A percentile compares a stretch with the other conserved stretches of the same genome.
These are phyloP conservation scores for Calocybe gambosa DNA, from an alignment of 1,284 basidiomycete genomes.

Conservation along the genomic window DNA sequence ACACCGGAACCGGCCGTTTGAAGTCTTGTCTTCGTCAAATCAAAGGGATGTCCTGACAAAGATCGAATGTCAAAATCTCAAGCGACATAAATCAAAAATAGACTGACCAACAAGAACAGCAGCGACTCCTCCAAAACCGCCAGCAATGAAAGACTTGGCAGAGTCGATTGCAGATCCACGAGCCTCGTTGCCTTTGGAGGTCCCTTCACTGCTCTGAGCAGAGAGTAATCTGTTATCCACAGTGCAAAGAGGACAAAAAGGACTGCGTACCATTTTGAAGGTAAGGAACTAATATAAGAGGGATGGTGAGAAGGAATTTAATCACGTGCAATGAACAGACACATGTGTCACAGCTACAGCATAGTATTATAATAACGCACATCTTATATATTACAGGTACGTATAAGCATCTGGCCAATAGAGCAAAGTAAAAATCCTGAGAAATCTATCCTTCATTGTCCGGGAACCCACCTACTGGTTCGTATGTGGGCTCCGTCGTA, in stretches of 20 bases:
- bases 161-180: conserved; percentile 47
- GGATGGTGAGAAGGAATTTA: neutral
- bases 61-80: conserved; percentile 27
- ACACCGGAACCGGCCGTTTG: conserved; percentile 90
- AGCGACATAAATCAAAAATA: conserved; percentile 21
- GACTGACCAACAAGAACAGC: conserved; percentile 82
- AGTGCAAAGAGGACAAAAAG: neutral
- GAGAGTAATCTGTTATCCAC: neutral
- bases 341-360: neutral
- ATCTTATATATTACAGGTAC: neutral
- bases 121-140: conserved; percentile 86
- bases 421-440: neutral
- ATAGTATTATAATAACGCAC: neutral
- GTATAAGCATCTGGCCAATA: conserved; percentile 1
- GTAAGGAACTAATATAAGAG: neutral
- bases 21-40: conserved; percentile 92
- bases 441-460: conserved; percentile 21
- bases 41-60: conserved; percentile 86
- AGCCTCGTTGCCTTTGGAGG: conserved; percentile 21
- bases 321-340: neutral
- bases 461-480: conserved; percentile 70
- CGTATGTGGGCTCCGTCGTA: conserved; percentile 76
- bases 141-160: conserved; percentile 82
- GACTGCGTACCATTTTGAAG: conserved; percentile 11
- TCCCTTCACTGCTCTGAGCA: conserved; percentile 22